A percentile compares a stretch with the other conserved stretches of the same genome.
Conservation (phyloP, 805 yeast species). For the Spathaspora boniae region DNA sequence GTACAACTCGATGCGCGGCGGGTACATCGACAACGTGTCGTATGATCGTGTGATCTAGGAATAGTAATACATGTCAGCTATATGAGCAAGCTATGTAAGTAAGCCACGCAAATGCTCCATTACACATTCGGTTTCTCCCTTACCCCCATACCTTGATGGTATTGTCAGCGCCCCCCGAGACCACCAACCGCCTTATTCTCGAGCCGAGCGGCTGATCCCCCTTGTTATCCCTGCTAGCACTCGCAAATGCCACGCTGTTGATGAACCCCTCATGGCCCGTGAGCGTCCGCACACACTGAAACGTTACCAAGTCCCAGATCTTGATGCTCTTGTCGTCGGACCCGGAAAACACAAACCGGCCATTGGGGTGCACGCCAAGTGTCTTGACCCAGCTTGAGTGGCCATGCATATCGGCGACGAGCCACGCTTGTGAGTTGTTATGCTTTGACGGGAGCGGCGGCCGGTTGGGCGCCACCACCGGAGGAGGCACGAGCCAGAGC, state of each 20-base stretch:
- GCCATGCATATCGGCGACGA: slow-evolving; percentile 58
- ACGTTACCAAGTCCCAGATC: slow-evolving; percentile 62
- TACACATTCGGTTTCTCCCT: no score
- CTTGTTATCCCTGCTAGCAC: slow-evolving; percentile 20
- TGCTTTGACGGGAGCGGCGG: slow-evolving; percentile 50
- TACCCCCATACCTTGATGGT: slow-evolving; percentile 54
- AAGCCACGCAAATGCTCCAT: no score
- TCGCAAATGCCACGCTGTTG: slow-evolving; percentile 56
- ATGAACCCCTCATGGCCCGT: slow-evolving; percentile 75
- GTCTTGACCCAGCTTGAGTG: slow-evolving; percentile 87
- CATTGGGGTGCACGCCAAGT: slow-evolving; percentile 70
- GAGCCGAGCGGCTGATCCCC: slow-evolving; percentile 28
- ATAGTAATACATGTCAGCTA: slow-evolving; percentile 1
- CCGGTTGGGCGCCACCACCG: slow-evolving; percentile 51
- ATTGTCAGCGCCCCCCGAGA: slow-evolving; percentile 62
- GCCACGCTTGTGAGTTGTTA: slow-evolving; percentile 57
- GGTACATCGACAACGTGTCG: slow-evolving; percentile 48
- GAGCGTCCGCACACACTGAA: slow-evolving; percentile 46
- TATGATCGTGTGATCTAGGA: slow-evolving; percentile 56
- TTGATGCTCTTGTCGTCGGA: slow-evolving; percentile 77
- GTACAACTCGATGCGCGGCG: slow-evolving; percentile 67
- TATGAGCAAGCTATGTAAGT: not conserved
- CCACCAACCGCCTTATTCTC: slow-evolving; percentile 58
- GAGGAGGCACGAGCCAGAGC: slow-evolving; percentile 76
- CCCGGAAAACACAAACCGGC: slow-evolving; percentile 63